Percentiles rank a stretch among this genome's conserved stretches.
phyloP scores from a whole-genome alignment of 352 stramenopile species.

The Phytophthora boehmeriae region DNA sequence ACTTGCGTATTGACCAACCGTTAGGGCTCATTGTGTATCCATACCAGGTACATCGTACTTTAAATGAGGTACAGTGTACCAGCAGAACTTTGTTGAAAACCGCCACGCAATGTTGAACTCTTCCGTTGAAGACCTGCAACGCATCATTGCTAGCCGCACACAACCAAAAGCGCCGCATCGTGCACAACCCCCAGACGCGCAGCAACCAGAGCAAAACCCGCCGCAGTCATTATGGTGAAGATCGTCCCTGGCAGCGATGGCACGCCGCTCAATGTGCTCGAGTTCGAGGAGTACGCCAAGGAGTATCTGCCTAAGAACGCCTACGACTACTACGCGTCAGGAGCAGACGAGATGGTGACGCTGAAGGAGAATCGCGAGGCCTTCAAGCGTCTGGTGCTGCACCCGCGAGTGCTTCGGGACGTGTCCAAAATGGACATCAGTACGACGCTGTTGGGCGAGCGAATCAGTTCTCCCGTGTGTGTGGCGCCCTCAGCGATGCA shows the following conservation, averaged over 20 bases:
- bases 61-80: no score
- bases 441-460: constrained; percentile 92
- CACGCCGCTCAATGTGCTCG: constrained; percentile 87
- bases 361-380: constrained; percentile 84
- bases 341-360: constrained; percentile 93
- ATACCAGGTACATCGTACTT: no score
- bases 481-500: constrained; percentile 92
- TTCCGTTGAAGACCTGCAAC: not conserved
- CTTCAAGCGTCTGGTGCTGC: constrained; percentile 94
- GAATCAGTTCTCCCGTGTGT: constrained; percentile 94
- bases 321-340: constrained; percentile 93
- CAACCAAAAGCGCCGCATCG: constrained; percentile 9
- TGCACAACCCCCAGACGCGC: constrained; percentile 5
- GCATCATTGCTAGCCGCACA: constrained; percentile 1
- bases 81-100: no score
- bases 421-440: constrained; percentile 92
- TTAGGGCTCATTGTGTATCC: no score
- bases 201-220: constrained; percentile 1
- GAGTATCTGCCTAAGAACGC: constrained; percentile 92
- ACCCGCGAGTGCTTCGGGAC: constrained; percentile 93
- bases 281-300: constrained; percentile 90
- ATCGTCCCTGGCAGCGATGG: constrained; percentile 76
- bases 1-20: no score
- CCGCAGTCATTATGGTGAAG: constrained; percentile 45
- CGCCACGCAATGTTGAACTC: not conserved